phyloP scores from a whole-genome alignment of 2,329 filamentous ascomycete genomes.

The Rhynchosporium agropyri region DNA sequence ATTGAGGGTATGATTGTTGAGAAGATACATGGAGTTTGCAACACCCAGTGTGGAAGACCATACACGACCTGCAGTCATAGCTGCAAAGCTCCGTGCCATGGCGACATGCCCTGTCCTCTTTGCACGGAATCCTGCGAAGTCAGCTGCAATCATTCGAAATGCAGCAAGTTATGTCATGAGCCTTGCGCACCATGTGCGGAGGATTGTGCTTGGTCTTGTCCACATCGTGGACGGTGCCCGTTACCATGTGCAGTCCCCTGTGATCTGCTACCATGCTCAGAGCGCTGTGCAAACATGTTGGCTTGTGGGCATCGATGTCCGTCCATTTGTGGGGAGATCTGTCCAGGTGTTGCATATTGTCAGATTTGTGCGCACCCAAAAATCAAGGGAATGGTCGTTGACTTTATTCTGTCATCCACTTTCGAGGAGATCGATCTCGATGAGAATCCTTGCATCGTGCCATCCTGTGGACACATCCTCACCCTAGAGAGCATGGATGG shows the following conservation, averaged over 20 bases:
- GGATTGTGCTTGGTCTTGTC: slow-evolving; percentile 57
- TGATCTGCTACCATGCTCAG: slow-evolving; percentile 65
- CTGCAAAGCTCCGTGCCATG: slow-evolving; percentile 58
- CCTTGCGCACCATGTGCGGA: slow-evolving; percentile 65
- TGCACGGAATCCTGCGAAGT: slow-evolving; percentile 57
- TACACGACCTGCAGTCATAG: slow-evolving; percentile 59
- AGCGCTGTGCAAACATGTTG: slow-evolving; percentile 57
- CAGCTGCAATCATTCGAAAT: slow-evolving; percentile 58
- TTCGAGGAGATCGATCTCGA: slow-evolving; percentile 63
- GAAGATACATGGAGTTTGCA: slow-evolving; percentile 52
- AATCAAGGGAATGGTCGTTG: slow-evolving; percentile 53
- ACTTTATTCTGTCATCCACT: slow-evolving; percentile 55
- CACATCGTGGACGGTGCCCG: slow-evolving; percentile 50
- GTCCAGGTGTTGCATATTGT: slow-evolving; percentile 56
- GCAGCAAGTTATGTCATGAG: slow-evolving; percentile 57
- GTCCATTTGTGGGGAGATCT: slow-evolving; percentile 65
- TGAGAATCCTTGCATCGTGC: slow-evolving; percentile 63
- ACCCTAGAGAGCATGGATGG: slow-evolving; percentile 64
- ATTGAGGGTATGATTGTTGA: slow-evolving; percentile 38
- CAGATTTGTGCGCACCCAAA: slow-evolving; percentile 54
- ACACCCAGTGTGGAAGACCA: slow-evolving; percentile 51
- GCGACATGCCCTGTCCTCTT: slow-evolving; percentile 48
- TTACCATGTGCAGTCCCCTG: slow-evolving; percentile 66
- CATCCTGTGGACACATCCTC: slow-evolving; percentile 64
- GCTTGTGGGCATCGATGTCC: slow-evolving; percentile 66